phyloP scores from a whole-genome alignment of 176 grass and related monocot species.

The Microstegium vimineum region DNA sequence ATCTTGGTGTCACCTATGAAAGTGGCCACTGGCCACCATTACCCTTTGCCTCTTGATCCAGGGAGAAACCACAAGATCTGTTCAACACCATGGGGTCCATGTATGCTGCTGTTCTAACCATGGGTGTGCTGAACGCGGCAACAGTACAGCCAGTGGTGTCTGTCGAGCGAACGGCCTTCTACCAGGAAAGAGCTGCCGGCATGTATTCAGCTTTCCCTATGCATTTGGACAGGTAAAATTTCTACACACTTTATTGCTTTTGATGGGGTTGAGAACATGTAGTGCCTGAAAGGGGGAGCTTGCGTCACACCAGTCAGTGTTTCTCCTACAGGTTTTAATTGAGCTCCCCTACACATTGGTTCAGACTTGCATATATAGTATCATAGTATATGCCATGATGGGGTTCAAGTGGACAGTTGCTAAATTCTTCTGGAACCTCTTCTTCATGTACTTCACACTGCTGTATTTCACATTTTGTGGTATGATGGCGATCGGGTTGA shows the following conservation, averaged over 20 bases:
- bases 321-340: background rate
- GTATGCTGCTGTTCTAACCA: background rate
- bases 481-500: background rate
- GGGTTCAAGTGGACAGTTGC: background rate
- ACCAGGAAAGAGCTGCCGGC: constrained; percentile 2
- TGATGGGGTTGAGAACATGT: background rate
- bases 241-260: background rate
- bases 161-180: background rate
- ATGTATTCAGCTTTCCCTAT: constrained; percentile 26
- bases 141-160: constrained; percentile 21
- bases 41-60: background rate
- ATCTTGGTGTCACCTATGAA: background rate
- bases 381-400: constrained; percentile 6
- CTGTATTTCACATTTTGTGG: constrained; percentile 3
- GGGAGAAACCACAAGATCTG: constrained; percentile 8
- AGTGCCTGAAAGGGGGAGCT: background rate
- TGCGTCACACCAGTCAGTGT: background rate
- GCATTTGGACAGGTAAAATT: constrained; percentile 9
- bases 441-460: constrained; percentile 14
- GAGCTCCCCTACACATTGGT: background rate
- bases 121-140: background rate
- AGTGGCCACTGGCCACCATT: background rate
- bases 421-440: constrained; percentile 19
- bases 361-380: background rate
- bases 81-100: constrained; percentile 7